phyloP scores from a whole-genome alignment of 257 asterid species.

The Gardenia jasminoides region DNA sequence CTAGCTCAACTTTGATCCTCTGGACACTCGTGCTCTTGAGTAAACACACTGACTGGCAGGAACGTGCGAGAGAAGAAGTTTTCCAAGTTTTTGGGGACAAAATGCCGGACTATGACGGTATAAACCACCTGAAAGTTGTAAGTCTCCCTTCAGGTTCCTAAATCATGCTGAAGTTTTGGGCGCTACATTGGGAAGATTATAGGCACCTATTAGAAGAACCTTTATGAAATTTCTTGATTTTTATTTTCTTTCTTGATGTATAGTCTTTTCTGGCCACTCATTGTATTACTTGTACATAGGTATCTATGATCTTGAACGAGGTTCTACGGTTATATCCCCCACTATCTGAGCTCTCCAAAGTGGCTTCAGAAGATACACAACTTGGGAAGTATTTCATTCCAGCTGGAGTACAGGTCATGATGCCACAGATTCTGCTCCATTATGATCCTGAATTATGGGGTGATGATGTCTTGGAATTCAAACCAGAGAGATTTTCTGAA shows the following conservation, averaged over 20 bases:
- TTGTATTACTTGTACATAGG: slow-evolving; percentile 16
- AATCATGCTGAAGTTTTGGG: too few species aligned
- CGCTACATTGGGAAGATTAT: too few species aligned
- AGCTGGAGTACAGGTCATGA: slow-evolving; percentile 29
- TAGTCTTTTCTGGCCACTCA: too few species aligned
- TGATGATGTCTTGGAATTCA: slow-evolving; percentile 46
- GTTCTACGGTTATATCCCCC: slow-evolving; percentile 55
- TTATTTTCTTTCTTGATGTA: too few species aligned
- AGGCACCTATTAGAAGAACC: too few species aligned
- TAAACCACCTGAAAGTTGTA: slow-evolving; percentile 51
- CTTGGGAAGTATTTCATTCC: slow-evolving; percentile 44
- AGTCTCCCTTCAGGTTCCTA: slow-evolving; percentile 10
- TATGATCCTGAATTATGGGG: slow-evolving; percentile 49
- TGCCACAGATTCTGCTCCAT: slow-evolving; percentile 42
- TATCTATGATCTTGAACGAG: slow-evolving; percentile 48
- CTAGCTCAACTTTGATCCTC: slow-evolving; percentile 34
- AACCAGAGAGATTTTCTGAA: slow-evolving; percentile 45
- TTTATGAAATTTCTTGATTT: too few species aligned
- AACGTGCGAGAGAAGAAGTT: slow-evolving; percentile 49
- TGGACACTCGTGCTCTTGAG: slow-evolving; percentile 52
- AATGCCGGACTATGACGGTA: slow-evolving; percentile 40
- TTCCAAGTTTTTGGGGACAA: slow-evolving; percentile 32
- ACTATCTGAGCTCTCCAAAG: slow-evolving; percentile 28
- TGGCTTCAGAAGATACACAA: slow-evolving; percentile 34
- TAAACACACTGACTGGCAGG: slow-evolving; percentile 44